Conservation (phyloP, 345 rosid species). For the Pistacia atlantica region DNA sequence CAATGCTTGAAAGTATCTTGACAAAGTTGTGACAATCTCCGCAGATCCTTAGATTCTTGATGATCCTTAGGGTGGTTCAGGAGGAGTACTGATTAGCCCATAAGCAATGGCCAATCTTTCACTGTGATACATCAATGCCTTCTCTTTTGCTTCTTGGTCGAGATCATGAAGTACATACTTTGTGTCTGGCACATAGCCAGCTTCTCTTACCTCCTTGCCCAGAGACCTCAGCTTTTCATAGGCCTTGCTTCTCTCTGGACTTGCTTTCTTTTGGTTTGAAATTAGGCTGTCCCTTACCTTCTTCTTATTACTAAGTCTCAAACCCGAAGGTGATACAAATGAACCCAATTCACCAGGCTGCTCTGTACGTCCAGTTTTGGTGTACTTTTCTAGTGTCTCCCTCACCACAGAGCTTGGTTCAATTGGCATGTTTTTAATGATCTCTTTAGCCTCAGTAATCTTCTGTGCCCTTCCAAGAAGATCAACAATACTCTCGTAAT, state of each 20-base stretch:
- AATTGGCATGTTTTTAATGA: constrained; percentile 7
- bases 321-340: neutral
- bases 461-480: constrained; percentile 15
- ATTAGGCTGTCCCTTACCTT: neutral
- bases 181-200: constrained; percentile 21
- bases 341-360: constrained; percentile 1
- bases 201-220: constrained; percentile 15
- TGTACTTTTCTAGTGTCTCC: constrained; percentile 16
- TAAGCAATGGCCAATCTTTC: constrained; percentile 24
- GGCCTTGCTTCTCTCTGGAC: constrained; percentile 14
- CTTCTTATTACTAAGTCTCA: constrained; percentile 10
- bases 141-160: constrained; percentile 19
- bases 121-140: constrained; percentile 24
- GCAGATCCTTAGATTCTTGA: constrained; percentile 20
- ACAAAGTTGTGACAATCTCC: constrained; percentile 20
- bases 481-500: constrained; percentile 13
- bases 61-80: constrained; percentile 12
- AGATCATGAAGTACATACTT: constrained; percentile 11
- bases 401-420: constrained; percentile 12
- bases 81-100: constrained; percentile 17
- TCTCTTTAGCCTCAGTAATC: constrained; percentile 11
- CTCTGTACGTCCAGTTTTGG: constrained; percentile 2
- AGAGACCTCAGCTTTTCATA: constrained; percentile 14
- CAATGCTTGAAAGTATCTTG: constrained; percentile 12
- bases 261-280: constrained; percentile 10